phyloP scores from a whole-genome alignment of 2,329 filamentous ascomycete genomes.

The Aspergillus sp. region DNA sequence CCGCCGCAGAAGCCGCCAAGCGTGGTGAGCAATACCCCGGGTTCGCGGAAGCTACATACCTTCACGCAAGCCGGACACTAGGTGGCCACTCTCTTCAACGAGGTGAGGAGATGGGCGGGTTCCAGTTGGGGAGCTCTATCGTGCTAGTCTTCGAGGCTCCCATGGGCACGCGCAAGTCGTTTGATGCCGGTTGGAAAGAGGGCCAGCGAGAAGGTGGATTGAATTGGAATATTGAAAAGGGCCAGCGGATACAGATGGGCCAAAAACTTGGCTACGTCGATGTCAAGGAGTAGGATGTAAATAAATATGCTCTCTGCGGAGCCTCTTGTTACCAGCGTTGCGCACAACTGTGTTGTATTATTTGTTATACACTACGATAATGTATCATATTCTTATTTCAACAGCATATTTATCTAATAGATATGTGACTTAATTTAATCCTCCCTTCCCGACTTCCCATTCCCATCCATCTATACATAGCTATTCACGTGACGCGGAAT shows the following conservation, averaged over 20 bases:
- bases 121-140: constrained; percentile 91
- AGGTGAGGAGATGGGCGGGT: constrained; percentile 97
- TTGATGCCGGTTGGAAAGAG: constrained; percentile 62
- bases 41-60: constrained; percentile 89
- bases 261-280: constrained; percentile 76
- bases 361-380: neutral
- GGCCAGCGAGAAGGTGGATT: constrained; percentile 67
- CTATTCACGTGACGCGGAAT: constrained; percentile 10
- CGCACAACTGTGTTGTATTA: neutral
- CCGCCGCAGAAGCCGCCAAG: constrained; percentile 73
- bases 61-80: constrained; percentile 71
- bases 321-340: neutral
- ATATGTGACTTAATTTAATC: neutral
- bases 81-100: constrained; percentile 78
- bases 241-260: constrained; percentile 85
- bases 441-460: neutral
- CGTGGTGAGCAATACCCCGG: constrained; percentile 83
- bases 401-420: neutral
- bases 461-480: neutral
- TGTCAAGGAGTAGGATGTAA: constrained; percentile 16
- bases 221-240: constrained; percentile 83
- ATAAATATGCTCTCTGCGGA: constrained; percentile 1
- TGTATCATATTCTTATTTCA: constrained; percentile 1
- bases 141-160: constrained; percentile 97
- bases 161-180: constrained; percentile 55